Evolutionary conservation across 2,329 filamentous ascomycete genomes (phyloP), one percentile per base, ranked within the genome.

Genomic region (Dactylellina haptotyla): DNA sequence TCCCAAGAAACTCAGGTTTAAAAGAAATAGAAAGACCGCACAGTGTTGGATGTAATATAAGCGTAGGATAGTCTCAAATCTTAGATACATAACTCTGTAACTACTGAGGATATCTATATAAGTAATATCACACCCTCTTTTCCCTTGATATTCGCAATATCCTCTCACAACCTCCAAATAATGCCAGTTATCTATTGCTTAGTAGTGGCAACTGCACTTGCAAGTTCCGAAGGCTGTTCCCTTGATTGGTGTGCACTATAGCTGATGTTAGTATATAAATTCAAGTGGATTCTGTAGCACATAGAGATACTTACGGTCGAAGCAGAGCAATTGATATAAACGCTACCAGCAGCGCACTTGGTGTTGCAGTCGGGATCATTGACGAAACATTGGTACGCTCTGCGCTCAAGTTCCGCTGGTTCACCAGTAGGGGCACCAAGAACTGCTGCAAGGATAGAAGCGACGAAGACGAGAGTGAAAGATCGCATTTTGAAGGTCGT

Each of bases 361-460:
- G 12, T 25, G 23, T 56, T 41, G n/a, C 30, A 56, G 25, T 56
- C 8, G 28, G 51, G 51, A 56, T 56, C 51, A 16, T 56, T 56
- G n/a, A 56, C 51, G 18, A 56, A 56, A 18, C 30, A 56, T 23
- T 2, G 4, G 20, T 23, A 23, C 4, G 51, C 28, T 39, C 51
- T 37, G 18, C 16, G 30, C 14, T 56, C 16, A 12, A 56, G 51
- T n/a, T 23, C 16, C 16, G 28, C 51, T 39, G 30, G 30, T 18
- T 56, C 20, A 2, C 9, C 51, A 14, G 51, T n/a, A 12, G 51
- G 51, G 20, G 51, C 30, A 25, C 10, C 30, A 18, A 56, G 26
- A 1, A 28, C 51, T 2, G 32, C 18, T 23, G 51, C 14, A 18
- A 39, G 4, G 12, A 56, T 37, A 6, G 51, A 39, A 4, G 30